phyloP scores from a whole-genome alignment of 352 stramenopile genomes.

The Phytophthora fragariaefolia region DNA sequence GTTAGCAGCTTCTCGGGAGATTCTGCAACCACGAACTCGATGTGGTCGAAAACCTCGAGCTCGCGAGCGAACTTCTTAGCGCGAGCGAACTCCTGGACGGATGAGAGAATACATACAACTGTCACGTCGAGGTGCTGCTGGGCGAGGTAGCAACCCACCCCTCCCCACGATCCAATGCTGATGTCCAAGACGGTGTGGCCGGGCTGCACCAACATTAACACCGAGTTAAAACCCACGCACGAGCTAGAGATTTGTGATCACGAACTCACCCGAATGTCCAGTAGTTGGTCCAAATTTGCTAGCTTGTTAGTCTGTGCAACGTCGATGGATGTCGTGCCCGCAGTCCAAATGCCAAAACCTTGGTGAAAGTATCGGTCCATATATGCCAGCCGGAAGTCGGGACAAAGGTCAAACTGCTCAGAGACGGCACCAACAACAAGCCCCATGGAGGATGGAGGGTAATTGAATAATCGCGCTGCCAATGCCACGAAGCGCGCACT shows the following conservation, averaged over 20 bases:
- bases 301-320: slow-evolving; percentile 78
- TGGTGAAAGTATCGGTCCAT: slow-evolving; percentile 84
- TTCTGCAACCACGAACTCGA: slow-evolving; percentile 78
- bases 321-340: slow-evolving; percentile 53
- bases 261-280: slow-evolving; percentile 59
- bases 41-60: slow-evolving; percentile 60
- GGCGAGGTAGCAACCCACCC: slow-evolving; percentile 78
- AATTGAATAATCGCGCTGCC: slow-evolving; percentile 79
- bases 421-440: slow-evolving; percentile 71
- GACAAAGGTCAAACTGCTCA: slow-evolving; percentile 80
- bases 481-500: slow-evolving; percentile 77
- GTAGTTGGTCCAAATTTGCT: slow-evolving; percentile 60
- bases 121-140: slow-evolving; percentile 52
- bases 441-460: slow-evolving; percentile 70
- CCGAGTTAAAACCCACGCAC: neutral
- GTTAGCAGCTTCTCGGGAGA: slow-evolving; percentile 68
- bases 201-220: slow-evolving; percentile 35
- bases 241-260: neutral
- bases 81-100: slow-evolving; percentile 61
- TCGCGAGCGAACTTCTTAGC: slow-evolving; percentile 69
- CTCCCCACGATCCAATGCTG: slow-evolving; percentile 82
- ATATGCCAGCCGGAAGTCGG: slow-evolving; percentile 71
- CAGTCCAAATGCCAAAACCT: slow-evolving; percentile 78
- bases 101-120: slow-evolving; percentile 65
- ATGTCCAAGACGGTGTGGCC: slow-evolving; percentile 81